These are phyloP conservation scores for Penicillium verrucosum DNA, from an alignment of 2,329 filamentous ascomycete species.

Conservation along the genomic window DNA sequence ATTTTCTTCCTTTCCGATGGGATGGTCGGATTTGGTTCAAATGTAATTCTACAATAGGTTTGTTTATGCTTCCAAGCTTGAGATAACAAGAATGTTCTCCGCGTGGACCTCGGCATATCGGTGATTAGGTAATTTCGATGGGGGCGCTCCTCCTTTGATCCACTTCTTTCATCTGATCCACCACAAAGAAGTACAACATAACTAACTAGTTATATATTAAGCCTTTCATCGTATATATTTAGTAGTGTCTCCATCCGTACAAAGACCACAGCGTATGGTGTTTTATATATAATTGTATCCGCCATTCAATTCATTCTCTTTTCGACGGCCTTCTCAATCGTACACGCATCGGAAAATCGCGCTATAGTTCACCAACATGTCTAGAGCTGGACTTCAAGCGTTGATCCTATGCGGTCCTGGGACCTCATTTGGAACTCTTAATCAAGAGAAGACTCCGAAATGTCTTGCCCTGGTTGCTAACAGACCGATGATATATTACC, in stretches of 20 bases:
- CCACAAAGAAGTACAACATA: background rate
- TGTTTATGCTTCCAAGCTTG: constrained; percentile 1
- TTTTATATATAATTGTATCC: background rate
- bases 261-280: background rate
- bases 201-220: background rate
- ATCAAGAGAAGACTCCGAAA: background rate
- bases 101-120: constrained; percentile 17
- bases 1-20: constrained; percentile 8
- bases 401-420: constrained; percentile 1
- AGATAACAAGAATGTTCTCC: constrained; percentile 6
- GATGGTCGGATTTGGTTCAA: background rate
- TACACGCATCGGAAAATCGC: background rate
- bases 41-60: background rate
- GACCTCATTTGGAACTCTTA: background rate
- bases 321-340: background rate
- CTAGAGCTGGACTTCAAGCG: background rate
- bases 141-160: background rate
- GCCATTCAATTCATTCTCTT: background rate
- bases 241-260: background rate
- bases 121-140: constrained; percentile 18
- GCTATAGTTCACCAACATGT: background rate
- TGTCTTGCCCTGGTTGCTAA: constrained; percentile 1
- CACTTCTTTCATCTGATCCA: constrained; percentile 3
- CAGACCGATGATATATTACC: constrained; percentile 2
- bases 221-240: background rate